phyloP scores from a whole-genome alignment of 495 filamentous ascomycete genomes.

The Xanthoparmelia taractica region DNA sequence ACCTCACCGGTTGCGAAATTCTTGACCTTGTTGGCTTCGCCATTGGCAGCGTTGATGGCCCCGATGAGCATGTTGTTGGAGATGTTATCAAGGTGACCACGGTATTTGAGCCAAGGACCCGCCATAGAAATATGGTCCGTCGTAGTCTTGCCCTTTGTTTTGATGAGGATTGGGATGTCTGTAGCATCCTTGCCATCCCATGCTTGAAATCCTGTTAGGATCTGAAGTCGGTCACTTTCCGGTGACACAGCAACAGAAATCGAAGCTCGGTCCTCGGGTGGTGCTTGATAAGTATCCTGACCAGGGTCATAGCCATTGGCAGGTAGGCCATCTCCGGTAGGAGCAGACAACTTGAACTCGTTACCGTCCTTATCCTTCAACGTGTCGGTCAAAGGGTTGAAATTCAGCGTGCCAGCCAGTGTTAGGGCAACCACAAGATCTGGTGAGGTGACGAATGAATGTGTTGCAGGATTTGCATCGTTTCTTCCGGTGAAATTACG shows the following conservation, averaged over 20 bases:
- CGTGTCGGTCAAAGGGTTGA: conserved; percentile 93
- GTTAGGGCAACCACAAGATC: conserved; percentile 84
- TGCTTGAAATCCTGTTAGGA: conserved; percentile 73
- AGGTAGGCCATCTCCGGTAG: conserved; percentile 78
- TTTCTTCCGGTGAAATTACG: conserved; percentile 99
- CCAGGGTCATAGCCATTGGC: conserved; percentile 82
- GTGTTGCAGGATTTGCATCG: conserved; percentile 97
- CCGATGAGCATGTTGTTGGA: conserved; percentile 99
- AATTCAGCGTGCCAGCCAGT: conserved; percentile 83
- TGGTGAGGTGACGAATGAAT: conserved; percentile 97
- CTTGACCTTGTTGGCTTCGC: conserved; percentile 96
- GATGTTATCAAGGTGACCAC: conserved; percentile 99
- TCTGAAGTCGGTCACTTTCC: conserved; percentile 84
- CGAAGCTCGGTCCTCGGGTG: conserved; percentile 64
- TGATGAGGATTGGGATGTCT: conserved; percentile 92
- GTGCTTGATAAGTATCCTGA: conserved; percentile 93
- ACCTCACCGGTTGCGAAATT: conserved; percentile 77
- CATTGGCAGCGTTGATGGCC: conserved; percentile 90
- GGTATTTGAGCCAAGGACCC: conserved; percentile 99
- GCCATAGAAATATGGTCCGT: conserved; percentile 99
- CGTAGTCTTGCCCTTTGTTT: conserved; percentile 95
- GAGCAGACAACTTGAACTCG: conserved; percentile 77
- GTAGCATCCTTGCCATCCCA: conserved; percentile 94
- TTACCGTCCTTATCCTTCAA: conserved; percentile 97
- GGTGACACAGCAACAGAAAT: conserved; percentile 82